Base-by-base conservation (phyloP, 2,329 filamentous ascomycete genomes). In the Beauveria pseudobassiana region DNA sequence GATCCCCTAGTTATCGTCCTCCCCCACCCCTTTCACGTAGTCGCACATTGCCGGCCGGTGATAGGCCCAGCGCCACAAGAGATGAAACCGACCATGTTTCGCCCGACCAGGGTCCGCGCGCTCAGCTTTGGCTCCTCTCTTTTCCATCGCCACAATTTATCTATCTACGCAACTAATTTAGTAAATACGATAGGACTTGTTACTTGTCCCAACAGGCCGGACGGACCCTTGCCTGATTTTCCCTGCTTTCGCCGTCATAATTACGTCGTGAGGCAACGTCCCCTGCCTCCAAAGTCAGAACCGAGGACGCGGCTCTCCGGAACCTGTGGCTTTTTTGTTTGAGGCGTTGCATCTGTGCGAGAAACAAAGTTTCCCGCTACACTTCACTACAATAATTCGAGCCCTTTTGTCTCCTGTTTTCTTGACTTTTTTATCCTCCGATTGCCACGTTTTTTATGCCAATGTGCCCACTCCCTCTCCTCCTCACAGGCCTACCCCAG, bases 71-170 rank as follows among this genome's bases (percentile, higher is more conserved):
- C 58, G 54, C 55, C 57, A 62, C 63, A 51, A 60, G 65, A 59
- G 62, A 55, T 69, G 68, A 69, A 69, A 69, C 68, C 59, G 61
- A 64, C 65, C 61, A 63, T 63, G 68, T 69, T 69, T 69, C 68
- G 67, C 61, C 64, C 26, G 42, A 46, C 63, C 34, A 52, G 38
- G 57, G 28, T 9, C 58, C 45, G 26, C 54, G 42, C 55, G 43
- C 26, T 56, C 54, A 56, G 54, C 54, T 56, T 22, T 14, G 12
- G 24, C 28, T 24, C 26, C 28, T 30, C 14, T n/a, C 7, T 26
- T 10, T 46, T 7, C 16, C 18, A 46, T 40, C 57, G 38, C 22
- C 46, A 22, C 51, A 38, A 24, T 16, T 54, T 26, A 54, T 54
- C 51, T 22, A n/a, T 26, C 26, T 42, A 54, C 38, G 14, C 14